Percentiles rank a stretch among this genome's conserved stretches.
These are phyloP conservation scores for Fusarium penzigii DNA, from an alignment of 2,329 filamentous ascomycete genomes.

Conservation along the genomic window DNA sequence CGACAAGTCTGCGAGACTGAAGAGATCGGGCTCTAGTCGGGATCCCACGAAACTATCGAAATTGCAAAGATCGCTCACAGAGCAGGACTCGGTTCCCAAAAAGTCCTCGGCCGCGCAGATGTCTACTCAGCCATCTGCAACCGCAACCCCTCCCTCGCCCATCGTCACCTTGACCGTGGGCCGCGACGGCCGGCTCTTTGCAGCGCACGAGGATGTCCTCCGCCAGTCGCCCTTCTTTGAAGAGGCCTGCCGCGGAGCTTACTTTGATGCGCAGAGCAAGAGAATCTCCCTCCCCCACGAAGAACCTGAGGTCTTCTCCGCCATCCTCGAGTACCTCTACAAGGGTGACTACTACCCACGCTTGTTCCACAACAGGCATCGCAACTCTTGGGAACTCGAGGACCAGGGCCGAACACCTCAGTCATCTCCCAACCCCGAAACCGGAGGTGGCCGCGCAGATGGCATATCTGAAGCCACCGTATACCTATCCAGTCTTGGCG, in stretches of 20 bases:
- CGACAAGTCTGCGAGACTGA: constrained; percentile 85
- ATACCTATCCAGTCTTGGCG: constrained; percentile 71
- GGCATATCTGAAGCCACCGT: constrained; percentile 57
- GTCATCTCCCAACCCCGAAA: constrained; percentile 54
- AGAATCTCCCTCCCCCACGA: constrained; percentile 72
- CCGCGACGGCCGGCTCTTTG: constrained; percentile 83
- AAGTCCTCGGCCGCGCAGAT: constrained; percentile 13
- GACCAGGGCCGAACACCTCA: constrained; percentile 50
- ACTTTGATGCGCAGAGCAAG: constrained; percentile 74
- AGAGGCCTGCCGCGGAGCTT: constrained; percentile 69
- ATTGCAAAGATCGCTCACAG: constrained; percentile 80
- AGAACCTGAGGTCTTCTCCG: constrained; percentile 92
- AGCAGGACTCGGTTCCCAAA: constrained; percentile 43
- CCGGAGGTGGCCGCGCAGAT: constrained; percentile 45
- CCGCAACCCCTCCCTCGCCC: constrained; percentile 54
- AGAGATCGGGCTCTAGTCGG: constrained; percentile 58
- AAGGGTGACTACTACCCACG: constrained; percentile 95
- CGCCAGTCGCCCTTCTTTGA: constrained; percentile 83
- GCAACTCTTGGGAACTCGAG: constrained; percentile 88
- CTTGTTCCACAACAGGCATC: constrained; percentile 82
- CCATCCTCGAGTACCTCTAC: constrained; percentile 94
- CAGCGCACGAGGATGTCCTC: constrained; percentile 91
- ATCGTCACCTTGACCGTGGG: constrained; percentile 88
- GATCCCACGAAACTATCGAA: constrained; percentile 80
- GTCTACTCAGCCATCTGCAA: not conserved